Conservation (phyloP, 1,139 yeast genomes). For the Kodamaea sp. region DNA sequence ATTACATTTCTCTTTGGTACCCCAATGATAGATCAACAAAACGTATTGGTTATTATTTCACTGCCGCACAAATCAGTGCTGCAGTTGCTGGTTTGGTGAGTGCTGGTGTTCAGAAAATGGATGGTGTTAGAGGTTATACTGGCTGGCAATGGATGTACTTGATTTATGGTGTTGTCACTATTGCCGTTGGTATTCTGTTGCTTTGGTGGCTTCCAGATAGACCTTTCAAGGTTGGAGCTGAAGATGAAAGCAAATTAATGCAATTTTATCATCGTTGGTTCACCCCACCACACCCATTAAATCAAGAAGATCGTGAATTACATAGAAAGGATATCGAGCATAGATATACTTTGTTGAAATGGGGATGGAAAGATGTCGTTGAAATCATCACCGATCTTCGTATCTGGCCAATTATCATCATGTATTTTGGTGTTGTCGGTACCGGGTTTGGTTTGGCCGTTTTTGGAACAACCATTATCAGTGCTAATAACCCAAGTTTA, state of each 20-base stretch:
- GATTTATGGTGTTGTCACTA: constrained; percentile 71
- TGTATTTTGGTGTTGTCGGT: constrained; percentile 93
- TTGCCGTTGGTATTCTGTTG: constrained; percentile 59
- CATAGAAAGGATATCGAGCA: constrained; percentile 65
- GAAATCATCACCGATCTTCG: constrained; percentile 59
- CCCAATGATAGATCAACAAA: constrained; percentile 75
- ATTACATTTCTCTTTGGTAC: constrained; percentile 81
- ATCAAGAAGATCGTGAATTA: constrained; percentile 46
- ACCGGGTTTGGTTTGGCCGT: constrained; percentile 83
- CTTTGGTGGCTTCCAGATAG: constrained; percentile 89
- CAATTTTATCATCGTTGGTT: constrained; percentile 22
- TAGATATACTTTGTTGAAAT: constrained; percentile 41
- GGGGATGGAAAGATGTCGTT: constrained; percentile 62
- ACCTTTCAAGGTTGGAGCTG: constrained; percentile 26
- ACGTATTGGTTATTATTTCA: constrained; percentile 83
- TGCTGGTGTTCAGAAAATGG: constrained; percentile 85
- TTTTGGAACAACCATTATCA: constrained; percentile 79
- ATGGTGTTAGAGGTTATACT: constrained; percentile 60
- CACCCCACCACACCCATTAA: constrained; percentile 51
- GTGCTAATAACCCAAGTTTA: constrained; percentile 58
- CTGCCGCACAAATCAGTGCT: constrained; percentile 87
- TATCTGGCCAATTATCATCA: constrained; percentile 76
- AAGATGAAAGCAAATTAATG: constrained; percentile 3
- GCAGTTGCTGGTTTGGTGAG: constrained; percentile 82
- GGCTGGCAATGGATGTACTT: constrained; percentile 92